phyloP scores from a whole-genome alignment of 768 basidiomycete species.

The Russula brevipes region DNA sequence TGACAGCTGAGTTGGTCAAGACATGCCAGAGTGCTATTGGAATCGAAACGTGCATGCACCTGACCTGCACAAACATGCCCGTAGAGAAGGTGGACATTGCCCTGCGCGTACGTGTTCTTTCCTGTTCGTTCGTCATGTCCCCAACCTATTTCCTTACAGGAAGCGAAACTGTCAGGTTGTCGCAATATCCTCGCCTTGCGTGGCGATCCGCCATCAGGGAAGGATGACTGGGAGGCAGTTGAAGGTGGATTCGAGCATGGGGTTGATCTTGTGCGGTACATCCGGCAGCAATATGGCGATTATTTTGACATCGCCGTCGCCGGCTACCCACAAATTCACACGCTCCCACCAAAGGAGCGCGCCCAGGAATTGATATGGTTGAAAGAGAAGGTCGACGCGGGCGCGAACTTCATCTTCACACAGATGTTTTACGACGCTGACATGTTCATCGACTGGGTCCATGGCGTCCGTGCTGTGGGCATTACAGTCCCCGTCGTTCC shows the following conservation, averaged over 20 bases:
- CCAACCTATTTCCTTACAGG: slow-evolving; percentile 42
- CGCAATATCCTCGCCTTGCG: slow-evolving; percentile 90
- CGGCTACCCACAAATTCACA: slow-evolving; percentile 83
- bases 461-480: slow-evolving; percentile 72
- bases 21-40: slow-evolving; percentile 91
- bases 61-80: slow-evolving; percentile 99
- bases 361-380: slow-evolving; percentile 77
- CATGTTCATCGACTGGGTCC: slow-evolving; percentile 89
- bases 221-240: slow-evolving; percentile 88
- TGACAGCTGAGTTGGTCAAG: slow-evolving; percentile 91
- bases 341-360: slow-evolving; percentile 66
- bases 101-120: slow-evolving; percentile 49
- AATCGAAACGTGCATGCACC: slow-evolving; percentile 96
- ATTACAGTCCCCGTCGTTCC: slow-evolving; percentile 89
- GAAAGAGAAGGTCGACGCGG: slow-evolving; percentile 88
- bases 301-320: slow-evolving; percentile 95
- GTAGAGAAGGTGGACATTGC: slow-evolving; percentile 90
- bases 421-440: slow-evolving; percentile 98
- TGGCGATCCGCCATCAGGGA: slow-evolving; percentile 86
- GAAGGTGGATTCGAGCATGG: slow-evolving; percentile 89
- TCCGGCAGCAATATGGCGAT: slow-evolving; percentile 74
- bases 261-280: slow-evolving; percentile 87
- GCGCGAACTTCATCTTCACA: slow-evolving; percentile 91
- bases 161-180: slow-evolving; percentile 85
- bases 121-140: slow-evolving; percentile 2